Conservation (phyloP, 495 filamentous ascomycete species). For the Pyrenula massariospora region DNA sequence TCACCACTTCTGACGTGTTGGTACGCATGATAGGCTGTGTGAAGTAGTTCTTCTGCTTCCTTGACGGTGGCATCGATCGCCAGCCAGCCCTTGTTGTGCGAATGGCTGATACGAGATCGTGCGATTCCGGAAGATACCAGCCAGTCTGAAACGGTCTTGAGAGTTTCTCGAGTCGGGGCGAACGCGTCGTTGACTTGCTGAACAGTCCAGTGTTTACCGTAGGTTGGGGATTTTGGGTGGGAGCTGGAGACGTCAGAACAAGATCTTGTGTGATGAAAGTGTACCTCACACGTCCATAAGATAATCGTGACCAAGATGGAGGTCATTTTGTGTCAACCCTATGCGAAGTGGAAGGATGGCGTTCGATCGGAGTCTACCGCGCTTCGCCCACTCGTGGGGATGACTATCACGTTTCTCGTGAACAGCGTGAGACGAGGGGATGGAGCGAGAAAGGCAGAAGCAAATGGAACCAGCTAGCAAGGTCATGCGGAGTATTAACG, state of each 20-base stretch:
- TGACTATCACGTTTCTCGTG: conserved; percentile 18
- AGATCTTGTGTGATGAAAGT: neutral
- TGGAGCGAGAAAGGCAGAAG: neutral
- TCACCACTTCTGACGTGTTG: conserved; percentile 30
- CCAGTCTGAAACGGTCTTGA: conserved; percentile 29
- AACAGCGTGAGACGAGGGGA: conserved; percentile 9
- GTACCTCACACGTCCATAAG: conserved; percentile 22
- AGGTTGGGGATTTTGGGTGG: conserved; percentile 28
- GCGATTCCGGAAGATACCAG: conserved; percentile 37
- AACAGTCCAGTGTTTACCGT: conserved; percentile 32
- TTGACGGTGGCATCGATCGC: conserved; percentile 41
- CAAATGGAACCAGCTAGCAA: neutral
- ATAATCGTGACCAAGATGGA: conserved; percentile 27
- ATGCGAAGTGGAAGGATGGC: conserved; percentile 29
- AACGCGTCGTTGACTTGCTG: conserved; percentile 31
- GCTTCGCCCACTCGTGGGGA: conserved; percentile 12
- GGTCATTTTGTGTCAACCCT: conserved; percentile 27
- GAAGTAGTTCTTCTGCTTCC: conserved; percentile 44
- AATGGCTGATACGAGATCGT: conserved; percentile 29
- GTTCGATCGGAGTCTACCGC: conserved; percentile 5
- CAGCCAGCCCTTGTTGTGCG: conserved; percentile 42
- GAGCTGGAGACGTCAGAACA: conserved; percentile 5
- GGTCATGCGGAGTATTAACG: too few relatives aligned
- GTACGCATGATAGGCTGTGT: conserved; percentile 48
- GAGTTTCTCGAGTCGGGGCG: conserved; percentile 18